Evolutionary conservation across 1,139 yeast species (phyloP), one percentile per base, ranked within the genome.

Genomic region (Blastobotrys ciferrii): DNA sequence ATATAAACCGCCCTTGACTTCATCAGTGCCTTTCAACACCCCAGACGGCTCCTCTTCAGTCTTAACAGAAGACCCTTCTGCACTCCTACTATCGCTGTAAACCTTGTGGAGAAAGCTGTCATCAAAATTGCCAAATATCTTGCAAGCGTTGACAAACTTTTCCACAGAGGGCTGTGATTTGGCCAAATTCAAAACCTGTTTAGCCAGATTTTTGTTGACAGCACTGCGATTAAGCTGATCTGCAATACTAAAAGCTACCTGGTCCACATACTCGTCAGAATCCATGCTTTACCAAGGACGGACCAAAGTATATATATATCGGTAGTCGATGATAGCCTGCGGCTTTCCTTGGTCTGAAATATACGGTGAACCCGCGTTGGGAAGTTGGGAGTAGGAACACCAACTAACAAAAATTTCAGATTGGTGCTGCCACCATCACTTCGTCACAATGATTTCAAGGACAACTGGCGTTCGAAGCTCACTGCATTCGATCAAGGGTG

Each of bases 81-180:
- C 5, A 6, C 28, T 9, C 9, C 9, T 5, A 38, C 48, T 33
- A 23, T 42, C 35, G 3, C 48, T 35, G 48, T 60, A 64, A 5
- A 62, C 49, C 15, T 47, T 45, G 9, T 35, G 33, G n/a, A 65
- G 50, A 46, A 64, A 64, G 2, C 51, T 52, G 4, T 45, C 49
- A 23, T 60, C 57, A 45, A 65, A 65, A 37, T 54, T 53, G 18
- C 67, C 68, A 52, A 65, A 63, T 1, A 60, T 62, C 42, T 48
- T 42, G 49, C 69, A 64, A 1, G 64, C 65, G 2, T 45, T 45
- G n/a, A 55, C 51, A 50, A 65, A 65, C 5, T 52, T 53, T 2
- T 52, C 55, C 7, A 51, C 49, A 17, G 47, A 43, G 7, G 51
- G 48, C 20, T 52, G 56, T 2, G 43, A 44, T 23, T 54, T 49